Percentiles rank a stretch among this genome's conserved stretches.
These are phyloP conservation scores for Pythium coloratum DNA, from an alignment of 352 stramenopile species.

Conservation along the genomic window DNA sequence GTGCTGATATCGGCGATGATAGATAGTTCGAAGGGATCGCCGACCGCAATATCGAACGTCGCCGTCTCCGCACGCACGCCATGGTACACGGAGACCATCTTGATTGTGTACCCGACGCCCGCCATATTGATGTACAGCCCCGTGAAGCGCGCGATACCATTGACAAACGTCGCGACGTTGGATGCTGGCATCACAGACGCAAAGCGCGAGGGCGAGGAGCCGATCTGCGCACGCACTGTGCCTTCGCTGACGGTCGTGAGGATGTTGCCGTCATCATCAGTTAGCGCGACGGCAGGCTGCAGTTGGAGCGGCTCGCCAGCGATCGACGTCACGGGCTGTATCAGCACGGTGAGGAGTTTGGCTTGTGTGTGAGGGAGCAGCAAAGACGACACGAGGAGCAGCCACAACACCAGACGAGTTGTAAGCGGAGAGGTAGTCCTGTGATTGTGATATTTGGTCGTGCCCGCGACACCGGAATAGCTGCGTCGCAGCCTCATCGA, in stretches of 20 bases:
- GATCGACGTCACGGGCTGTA: conserved; percentile 62
- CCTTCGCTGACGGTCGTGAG: conserved; percentile 57
- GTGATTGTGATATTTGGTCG: too few species aligned
- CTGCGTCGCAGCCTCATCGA: background rate
- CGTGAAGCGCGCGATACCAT: conserved; percentile 71
- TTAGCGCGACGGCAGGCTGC: conserved; percentile 68
- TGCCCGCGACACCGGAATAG: background rate
- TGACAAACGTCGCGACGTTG: conserved; percentile 66
- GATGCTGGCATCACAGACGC: conserved; percentile 44
- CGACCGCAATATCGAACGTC: conserved; percentile 71
- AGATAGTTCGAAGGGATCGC: conserved; percentile 51
- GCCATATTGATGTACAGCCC: conserved; percentile 71
- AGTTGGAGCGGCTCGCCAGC: conserved; percentile 62
- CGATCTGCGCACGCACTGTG: conserved; percentile 53
- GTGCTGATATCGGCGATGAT: conserved; percentile 79
- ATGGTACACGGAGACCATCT: conserved; percentile 63
- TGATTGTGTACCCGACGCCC: conserved; percentile 65
- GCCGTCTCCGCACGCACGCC: conserved; percentile 70
- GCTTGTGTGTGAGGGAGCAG: background rate
- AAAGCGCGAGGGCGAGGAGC: conserved; percentile 51
- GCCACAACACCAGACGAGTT: background rate
- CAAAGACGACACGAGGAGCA: conserved; percentile 8
- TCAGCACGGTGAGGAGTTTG: conserved; percentile 62
- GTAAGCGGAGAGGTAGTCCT: background rate
- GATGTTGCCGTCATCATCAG: conserved; percentile 78